Base-by-base conservation (phyloP, 2,329 filamentous ascomycete species). In the Arthroderma sp. region DNA sequence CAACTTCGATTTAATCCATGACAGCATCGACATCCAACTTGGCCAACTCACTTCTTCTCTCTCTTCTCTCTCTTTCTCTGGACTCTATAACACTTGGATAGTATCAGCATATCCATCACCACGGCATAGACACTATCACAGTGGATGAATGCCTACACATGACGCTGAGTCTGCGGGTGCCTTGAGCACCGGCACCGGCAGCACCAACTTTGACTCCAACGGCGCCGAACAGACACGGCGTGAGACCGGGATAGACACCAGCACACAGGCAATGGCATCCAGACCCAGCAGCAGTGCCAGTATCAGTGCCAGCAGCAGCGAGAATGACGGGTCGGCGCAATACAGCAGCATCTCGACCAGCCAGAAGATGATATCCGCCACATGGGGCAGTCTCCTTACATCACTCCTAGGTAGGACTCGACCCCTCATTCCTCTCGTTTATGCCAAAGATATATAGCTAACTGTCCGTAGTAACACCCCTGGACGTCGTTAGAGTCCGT, bases 281-380 rank as follows among this genome's bases (percentile, higher is more conserved):
- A 7, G 23, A 31, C 15, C 21, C 11, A 17, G 13, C 44, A 49
- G 44, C 41, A 17, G 41, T 11, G 17, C 47, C 11, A 17, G 25
- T 23, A 31, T 21, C 41, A 17, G 41, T 11, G 17, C 47, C n/a
- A 17, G n/a, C 35, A 54, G 51, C 51, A 31, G 51, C 33, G 51
- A 38, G 31, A 37, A 17, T 25, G 31, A 35, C n/a, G 15, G 25
- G n/a, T 37, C 28, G 11, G 51, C 51, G 58, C 57, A 43, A 61
- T 60, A 35, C 66, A 67, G 31, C 59, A 91, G 61, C 52, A 88
- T 94, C 62, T 90, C 91, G 4, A 81, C 90, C 21, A 73, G 80
- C 11, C 91, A 97, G 75, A 93, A 91, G 76, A 98, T 98, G 93
- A 71, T 95, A 56, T 95, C 91, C 58, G 93, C 93, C 54, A 88